Conservation (phyloP, 495 filamentous ascomycete genomes). For the Penicillium flavigenum region DNA sequence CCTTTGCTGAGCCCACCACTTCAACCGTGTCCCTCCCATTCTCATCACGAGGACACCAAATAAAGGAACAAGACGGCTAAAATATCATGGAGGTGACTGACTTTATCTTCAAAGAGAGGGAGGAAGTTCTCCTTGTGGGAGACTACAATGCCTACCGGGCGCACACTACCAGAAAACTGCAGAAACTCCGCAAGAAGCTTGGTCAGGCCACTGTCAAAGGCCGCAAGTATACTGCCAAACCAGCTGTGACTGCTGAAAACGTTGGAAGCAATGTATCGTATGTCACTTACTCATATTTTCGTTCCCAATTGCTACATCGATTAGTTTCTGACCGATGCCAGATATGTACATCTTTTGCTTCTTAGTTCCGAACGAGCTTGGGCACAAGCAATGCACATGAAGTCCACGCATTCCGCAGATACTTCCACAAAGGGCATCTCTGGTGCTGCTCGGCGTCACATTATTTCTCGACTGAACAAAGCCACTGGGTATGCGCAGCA, state of each 20-base stretch:
- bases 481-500: constrained; percentile 67
- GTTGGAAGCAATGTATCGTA: constrained; percentile 77
- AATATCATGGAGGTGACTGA: constrained; percentile 83
- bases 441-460: constrained; percentile 78
- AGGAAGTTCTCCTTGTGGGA: constrained; percentile 79
- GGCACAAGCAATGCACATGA: constrained; percentile 96
- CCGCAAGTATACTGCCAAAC: constrained; percentile 75
- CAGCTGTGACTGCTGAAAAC: constrained; percentile 71
- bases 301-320: neutral
- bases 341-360: constrained; percentile 76
- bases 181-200: constrained; percentile 80
- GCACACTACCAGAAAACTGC: constrained; percentile 77
- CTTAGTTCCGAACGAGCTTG: constrained; percentile 89
- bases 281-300: constrained; percentile 15
- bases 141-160: constrained; percentile 84
- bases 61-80: constrained; percentile 6
- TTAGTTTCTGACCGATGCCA: constrained; percentile 31
- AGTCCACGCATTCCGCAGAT: constrained; percentile 76
- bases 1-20: constrained; percentile 23
- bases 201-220: constrained; percentile 77
- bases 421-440: constrained; percentile 66
- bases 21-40: constrained; percentile 23
- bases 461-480: constrained; percentile 82
- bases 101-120: constrained; percentile 71
- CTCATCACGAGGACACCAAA: constrained; percentile 12